phyloP scores from a whole-genome alignment of 106 monocot species.

The Acorus gramineus region DNA sequence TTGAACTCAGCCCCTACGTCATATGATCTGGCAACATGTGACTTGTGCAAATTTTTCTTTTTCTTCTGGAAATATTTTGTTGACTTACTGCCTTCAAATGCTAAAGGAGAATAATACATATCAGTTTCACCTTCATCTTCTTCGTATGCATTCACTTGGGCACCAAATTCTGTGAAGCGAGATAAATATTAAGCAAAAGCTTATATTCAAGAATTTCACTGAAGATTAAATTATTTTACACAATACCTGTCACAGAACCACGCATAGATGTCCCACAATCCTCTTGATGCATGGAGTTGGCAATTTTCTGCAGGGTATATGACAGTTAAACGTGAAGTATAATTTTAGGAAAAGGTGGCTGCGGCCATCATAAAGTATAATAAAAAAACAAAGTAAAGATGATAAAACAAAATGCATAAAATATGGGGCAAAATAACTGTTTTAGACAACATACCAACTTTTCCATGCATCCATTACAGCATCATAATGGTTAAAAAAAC shows the following conservation, averaged over 20 bases:
- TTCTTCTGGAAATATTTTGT: slow-evolving; percentile 49
- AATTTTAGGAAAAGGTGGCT: too few relatives aligned
- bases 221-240: slow-evolving; percentile 6
- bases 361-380: not conserved
- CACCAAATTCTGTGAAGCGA: slow-evolving; percentile 19
- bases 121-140: slow-evolving; percentile 81
- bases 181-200: not conserved
- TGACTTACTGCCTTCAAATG: slow-evolving; percentile 33
- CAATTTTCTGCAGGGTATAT: slow-evolving; percentile 28
- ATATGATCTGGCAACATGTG: slow-evolving; percentile 20
- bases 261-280: slow-evolving; percentile 44
- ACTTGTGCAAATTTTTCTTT: slow-evolving; percentile 41
- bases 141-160: slow-evolving; percentile 38
- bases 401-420: not conserved
- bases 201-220: not conserved
- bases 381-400: slow-evolving; percentile 1
- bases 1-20: slow-evolving; percentile 36
- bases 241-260: slow-evolving; percentile 58
- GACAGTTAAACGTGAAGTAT: too few relatives aligned
- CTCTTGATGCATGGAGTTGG: slow-evolving; percentile 34
- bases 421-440: not conserved
- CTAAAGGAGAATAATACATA: slow-evolving; percentile 26
- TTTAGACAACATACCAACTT: slow-evolving; percentile 19
- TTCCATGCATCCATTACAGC: slow-evolving; percentile 12
- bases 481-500: too few relatives aligned